Conservation (phyloP, 2,329 filamentous ascomycete species). For the Triangularia verruculosa region DNA sequence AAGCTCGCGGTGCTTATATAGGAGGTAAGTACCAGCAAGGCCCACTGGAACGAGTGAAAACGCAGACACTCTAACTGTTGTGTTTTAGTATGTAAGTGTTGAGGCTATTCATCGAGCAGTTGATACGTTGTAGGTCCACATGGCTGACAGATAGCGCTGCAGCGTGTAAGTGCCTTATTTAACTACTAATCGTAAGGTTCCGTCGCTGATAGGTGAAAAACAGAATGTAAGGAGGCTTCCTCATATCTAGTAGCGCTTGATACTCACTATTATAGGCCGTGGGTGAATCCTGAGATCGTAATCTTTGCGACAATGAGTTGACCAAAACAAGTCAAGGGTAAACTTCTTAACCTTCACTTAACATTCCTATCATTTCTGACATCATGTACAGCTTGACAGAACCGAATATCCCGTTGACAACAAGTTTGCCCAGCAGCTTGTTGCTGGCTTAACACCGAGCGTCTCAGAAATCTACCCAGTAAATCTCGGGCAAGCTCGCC, state of each 20-base stretch:
- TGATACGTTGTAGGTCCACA: background rate
- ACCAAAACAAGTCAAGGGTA: background rate
- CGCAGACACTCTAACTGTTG: background rate
- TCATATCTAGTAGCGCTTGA: background rate
- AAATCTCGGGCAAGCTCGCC: background rate
- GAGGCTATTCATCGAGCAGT: background rate
- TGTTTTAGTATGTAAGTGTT: background rate
- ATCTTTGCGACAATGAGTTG: background rate
- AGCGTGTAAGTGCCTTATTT: background rate
- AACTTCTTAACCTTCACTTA: too few species aligned
- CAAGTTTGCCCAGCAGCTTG: background rate
- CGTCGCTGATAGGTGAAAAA: background rate
- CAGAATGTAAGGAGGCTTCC: background rate
- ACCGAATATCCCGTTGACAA: constrained; percentile 9
- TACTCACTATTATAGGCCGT: background rate
- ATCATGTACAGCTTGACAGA: background rate
- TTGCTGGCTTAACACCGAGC: background rate
- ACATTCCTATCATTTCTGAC: background rate
- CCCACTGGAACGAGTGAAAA: background rate
- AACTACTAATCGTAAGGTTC: background rate
- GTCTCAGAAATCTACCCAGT: background rate
- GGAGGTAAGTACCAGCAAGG: background rate
- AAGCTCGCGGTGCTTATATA: background rate
- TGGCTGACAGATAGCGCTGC: background rate
- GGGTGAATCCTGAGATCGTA: background rate